Evolutionary conservation across 108 stramenopile species (phyloP).

Genomic region (Cyclostephanos tholiformis): DNA sequence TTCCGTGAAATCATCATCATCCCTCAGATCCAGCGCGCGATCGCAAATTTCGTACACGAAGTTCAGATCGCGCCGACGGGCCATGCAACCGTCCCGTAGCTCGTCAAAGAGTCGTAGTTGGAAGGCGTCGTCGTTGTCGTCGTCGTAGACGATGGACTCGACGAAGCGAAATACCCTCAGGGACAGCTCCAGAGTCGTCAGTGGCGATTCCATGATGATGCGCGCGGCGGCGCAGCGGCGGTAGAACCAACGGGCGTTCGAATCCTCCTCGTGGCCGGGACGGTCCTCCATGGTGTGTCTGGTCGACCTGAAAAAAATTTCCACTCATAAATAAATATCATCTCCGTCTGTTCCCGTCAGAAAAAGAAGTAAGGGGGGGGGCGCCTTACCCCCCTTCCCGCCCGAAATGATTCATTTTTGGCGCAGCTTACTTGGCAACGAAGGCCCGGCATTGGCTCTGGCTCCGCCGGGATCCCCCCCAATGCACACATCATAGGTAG

Average conservation of each 20-base stretch:
- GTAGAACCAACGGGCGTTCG: conserved; percentile 21
- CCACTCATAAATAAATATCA: too few relatives aligned
- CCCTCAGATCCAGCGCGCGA: conserved; percentile 8
- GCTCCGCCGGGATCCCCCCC: too few relatives aligned
- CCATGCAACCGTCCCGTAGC: not conserved
- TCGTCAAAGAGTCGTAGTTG: conserved; percentile 1
- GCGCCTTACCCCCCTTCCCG: too few relatives aligned
- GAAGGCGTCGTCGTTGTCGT: not conserved
- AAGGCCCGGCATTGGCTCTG: too few relatives aligned
- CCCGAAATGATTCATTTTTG: too few relatives aligned
- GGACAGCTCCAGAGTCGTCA: conserved; percentile 7
- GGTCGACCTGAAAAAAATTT: too few relatives aligned
- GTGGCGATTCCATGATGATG: not conserved
- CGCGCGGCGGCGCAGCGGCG: conserved; percentile 14
- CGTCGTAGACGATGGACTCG: not conserved
- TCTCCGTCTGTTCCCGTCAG: too few relatives aligned
- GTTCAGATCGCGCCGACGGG: conserved; percentile 8
- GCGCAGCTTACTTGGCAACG: too few relatives aligned
- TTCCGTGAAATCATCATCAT: conserved; percentile 23
- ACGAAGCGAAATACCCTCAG: conserved; percentile 7
- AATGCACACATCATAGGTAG: not conserved
- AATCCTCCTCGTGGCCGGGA: conserved; percentile 11
- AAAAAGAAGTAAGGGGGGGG: too few relatives aligned
- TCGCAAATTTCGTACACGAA: conserved; percentile 18
- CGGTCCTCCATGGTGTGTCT: not conserved